Conservation (phyloP, 768 basidiomycete species). For the Lentinula aciculospora region DNA sequence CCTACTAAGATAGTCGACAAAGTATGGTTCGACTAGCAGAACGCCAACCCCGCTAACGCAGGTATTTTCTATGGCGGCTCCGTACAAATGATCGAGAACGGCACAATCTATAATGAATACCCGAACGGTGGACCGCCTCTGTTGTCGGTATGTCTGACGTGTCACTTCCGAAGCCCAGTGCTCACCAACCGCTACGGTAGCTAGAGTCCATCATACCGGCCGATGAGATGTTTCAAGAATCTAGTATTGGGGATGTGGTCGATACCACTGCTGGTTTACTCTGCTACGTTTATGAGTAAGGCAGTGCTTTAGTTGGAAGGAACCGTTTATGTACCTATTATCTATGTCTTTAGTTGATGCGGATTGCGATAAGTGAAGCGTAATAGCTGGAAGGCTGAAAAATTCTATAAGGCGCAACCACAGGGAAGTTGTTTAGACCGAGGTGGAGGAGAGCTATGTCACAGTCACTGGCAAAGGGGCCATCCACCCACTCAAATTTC, state of each 20-base stretch:
- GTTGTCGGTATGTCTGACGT: constrained; percentile 13
- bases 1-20: constrained; percentile 25
- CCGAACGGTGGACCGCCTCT: constrained; percentile 18
- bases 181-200: too few relatives aligned
- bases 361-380: too few relatives aligned
- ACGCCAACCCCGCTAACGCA: constrained; percentile 15
- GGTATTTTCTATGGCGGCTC: constrained; percentile 25
- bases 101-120: constrained; percentile 16
- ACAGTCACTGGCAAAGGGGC: too few relatives aligned
- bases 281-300: constrained; percentile 29
- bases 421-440: too few relatives aligned
- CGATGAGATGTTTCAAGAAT: constrained; percentile 19
- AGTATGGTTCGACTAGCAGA: constrained; percentile 31
- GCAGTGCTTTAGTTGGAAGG: too few relatives aligned
- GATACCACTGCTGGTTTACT: constrained; percentile 23
- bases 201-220: constrained; percentile 19
- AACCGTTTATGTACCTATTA: too few relatives aligned
- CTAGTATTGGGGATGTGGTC: constrained; percentile 20
- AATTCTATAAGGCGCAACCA: too few relatives aligned
- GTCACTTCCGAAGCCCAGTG: too few relatives aligned
- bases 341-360: too few relatives aligned
- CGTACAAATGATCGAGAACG: constrained; percentile 18
- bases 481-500: too few relatives aligned
- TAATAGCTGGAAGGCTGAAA: too few relatives aligned
- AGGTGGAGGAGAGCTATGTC: too few relatives aligned